Evolutionary conservation across 2,329 filamentous ascomycete genomes (phyloP).

Genomic region (Cladosporium colombiae): DNA sequence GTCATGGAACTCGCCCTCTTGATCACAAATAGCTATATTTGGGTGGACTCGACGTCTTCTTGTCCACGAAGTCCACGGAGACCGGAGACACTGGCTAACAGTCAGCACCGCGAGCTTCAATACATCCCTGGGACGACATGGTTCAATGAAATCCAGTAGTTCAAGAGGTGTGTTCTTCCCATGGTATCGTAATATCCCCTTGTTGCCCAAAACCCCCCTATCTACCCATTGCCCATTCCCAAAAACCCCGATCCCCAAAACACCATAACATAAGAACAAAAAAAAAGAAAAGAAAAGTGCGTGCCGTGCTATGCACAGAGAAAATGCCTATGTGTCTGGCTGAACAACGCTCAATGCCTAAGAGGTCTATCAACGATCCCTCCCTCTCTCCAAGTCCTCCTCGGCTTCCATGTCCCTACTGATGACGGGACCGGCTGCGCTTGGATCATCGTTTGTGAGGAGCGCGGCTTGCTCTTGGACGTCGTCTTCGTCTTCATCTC

Average conservation of each 20-base stretch:
- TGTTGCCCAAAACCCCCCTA: neutral
- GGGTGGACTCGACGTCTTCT: neutral
- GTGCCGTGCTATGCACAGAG: neutral
- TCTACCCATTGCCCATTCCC: neutral
- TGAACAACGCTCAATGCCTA: neutral
- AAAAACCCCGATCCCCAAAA: neutral
- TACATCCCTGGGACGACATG: neutral
- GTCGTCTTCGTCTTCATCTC: slow-evolving; percentile 32
- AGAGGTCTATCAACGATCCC: slow-evolving; percentile 12
- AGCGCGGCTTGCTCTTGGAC: slow-evolving; percentile 37
- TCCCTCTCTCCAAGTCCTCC: slow-evolving; percentile 39
- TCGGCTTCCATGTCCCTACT: slow-evolving; percentile 37
- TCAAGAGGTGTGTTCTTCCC: neutral
- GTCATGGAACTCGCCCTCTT: too few species aligned
- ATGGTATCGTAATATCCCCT: neutral
- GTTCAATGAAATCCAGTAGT: neutral
- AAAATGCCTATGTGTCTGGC: neutral
- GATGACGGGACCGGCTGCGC: slow-evolving; percentile 32
- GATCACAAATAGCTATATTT: neutral
- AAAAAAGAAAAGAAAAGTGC: neutral
- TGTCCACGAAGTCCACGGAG: neutral
- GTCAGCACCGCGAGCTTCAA: neutral
- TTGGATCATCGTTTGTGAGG: slow-evolving; percentile 35
- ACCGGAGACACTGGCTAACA: neutral
- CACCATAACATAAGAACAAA: neutral